A percentile compares a stretch with the other conserved stretches of the same genome.
These are phyloP conservation scores for Tuber borchii DNA, from an alignment of 495 filamentous ascomycete species.

Conservation along the genomic window DNA sequence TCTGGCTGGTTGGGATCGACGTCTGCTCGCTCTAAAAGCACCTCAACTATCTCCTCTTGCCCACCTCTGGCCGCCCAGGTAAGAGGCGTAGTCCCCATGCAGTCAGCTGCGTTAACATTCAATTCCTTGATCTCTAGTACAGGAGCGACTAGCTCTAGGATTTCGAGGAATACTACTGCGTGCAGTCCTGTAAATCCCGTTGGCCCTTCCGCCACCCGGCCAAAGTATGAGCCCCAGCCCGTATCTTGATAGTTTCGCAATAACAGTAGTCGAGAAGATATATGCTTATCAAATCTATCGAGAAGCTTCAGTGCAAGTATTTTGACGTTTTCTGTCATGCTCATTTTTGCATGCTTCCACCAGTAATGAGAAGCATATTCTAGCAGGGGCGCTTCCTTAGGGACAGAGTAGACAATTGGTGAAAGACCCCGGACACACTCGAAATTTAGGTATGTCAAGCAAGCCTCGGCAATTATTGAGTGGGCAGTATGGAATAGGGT, in stretches of 20 bases:
- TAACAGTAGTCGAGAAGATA: neutral
- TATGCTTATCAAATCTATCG: neutral
- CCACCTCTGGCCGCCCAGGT: too few relatives aligned
- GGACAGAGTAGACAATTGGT: neutral
- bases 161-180: too few relatives aligned
- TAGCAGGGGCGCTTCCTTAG: neutral
- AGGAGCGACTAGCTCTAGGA: too few relatives aligned
- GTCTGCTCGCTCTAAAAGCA: too few relatives aligned
- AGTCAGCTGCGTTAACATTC: too few relatives aligned
- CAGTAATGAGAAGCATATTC: neutral
- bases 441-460: neutral
- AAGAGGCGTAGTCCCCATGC: too few relatives aligned
- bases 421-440: neutral
- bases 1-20: too few relatives aligned
- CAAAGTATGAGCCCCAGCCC: too few relatives aligned
- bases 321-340: neutral
- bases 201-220: fast-evolving
- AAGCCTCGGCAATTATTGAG: neutral
- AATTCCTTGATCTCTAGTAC: too few relatives aligned
- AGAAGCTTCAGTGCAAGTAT: neutral
- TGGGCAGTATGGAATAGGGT: neutral
- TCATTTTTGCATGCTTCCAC: neutral
- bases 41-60: too few relatives aligned
- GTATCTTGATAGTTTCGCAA: neutral
- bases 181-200: neutral